phyloP scores from a whole-genome alignment of 495 filamentous ascomycete genomes.

The Penicillium turbatum region DNA sequence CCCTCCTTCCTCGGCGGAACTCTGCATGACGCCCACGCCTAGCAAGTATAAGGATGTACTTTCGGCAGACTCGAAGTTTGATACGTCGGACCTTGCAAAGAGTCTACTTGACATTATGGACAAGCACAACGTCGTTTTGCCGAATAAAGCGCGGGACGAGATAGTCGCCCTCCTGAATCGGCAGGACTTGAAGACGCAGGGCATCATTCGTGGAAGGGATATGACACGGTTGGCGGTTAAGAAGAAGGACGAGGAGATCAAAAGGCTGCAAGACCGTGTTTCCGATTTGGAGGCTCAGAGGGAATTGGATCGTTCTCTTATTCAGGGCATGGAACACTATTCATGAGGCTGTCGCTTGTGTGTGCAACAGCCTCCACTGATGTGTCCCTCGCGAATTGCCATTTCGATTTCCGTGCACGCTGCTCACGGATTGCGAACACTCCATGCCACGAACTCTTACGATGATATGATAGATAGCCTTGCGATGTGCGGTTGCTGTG shows the following conservation, averaged over 20 bases:
- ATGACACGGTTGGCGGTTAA: constrained; percentile 56
- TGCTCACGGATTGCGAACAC: not conserved
- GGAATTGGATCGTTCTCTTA: constrained; percentile 43
- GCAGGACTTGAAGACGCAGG: constrained; percentile 52
- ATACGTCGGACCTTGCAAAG: constrained; percentile 47
- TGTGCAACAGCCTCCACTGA: too few relatives aligned
- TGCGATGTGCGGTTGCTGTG: not conserved
- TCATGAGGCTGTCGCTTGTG: not conserved
- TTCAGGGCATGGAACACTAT: constrained; percentile 13
- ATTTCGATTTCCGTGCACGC: not conserved
- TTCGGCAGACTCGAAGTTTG: constrained; percentile 18
- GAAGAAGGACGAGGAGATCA: constrained; percentile 58
- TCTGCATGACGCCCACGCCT: constrained; percentile 49
- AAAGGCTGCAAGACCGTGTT: constrained; percentile 48
- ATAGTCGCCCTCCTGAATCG: constrained; percentile 49
- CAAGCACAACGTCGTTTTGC: constrained; percentile 41
- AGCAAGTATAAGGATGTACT: constrained; percentile 40
- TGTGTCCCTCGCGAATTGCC: not conserved
- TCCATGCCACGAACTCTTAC: not conserved
- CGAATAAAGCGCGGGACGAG: constrained; percentile 34
- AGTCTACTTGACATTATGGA: constrained; percentile 51
- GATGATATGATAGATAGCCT: constrained; percentile 1
- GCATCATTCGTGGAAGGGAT: constrained; percentile 59
- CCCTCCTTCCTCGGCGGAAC: constrained; percentile 30
- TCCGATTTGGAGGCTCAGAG: constrained; percentile 28